These are phyloP conservation scores for Colletotrichum filicis DNA, from an alignment of 2,329 filamentous ascomycete genomes.

Conservation along the genomic window DNA sequence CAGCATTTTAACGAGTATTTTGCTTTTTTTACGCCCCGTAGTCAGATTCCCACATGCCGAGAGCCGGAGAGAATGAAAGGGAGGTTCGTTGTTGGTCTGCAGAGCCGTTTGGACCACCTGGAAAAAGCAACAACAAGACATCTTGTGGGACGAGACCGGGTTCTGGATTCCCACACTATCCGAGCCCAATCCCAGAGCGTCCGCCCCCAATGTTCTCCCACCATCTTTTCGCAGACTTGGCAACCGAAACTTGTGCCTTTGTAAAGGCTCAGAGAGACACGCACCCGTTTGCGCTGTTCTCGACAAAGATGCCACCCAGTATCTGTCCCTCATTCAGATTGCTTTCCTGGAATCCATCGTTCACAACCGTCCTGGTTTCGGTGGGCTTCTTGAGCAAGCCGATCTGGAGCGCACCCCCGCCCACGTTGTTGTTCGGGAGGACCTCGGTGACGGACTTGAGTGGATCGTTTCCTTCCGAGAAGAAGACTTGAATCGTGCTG, in stretches of 20 bases:
- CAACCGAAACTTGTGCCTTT: not conserved
- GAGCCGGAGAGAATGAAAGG: not conserved
- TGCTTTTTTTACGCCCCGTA: not conserved
- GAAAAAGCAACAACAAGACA: not conserved
- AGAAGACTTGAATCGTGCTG: constrained; percentile 67
- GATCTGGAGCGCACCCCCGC: constrained; percentile 70
- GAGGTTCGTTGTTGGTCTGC: not conserved
- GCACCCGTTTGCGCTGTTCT: constrained; percentile 51
- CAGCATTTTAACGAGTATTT: not conserved
- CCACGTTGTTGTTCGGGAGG: constrained; percentile 61
- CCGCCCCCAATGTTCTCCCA: not conserved
- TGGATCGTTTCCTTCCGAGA: constrained; percentile 58
- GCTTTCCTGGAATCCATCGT: constrained; percentile 58
- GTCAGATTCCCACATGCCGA: not conserved
- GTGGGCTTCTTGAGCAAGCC: constrained; percentile 71
- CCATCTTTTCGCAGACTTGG: not conserved
- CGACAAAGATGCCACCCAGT: constrained; percentile 63
- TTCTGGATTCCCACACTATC: not conserved
- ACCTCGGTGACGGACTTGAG: constrained; percentile 59
- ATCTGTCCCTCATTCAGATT: constrained; percentile 63
- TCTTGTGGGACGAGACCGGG: not conserved
- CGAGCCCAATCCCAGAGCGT: not conserved
- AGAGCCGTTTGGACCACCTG: not conserved
- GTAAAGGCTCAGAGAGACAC: constrained; percentile 1
- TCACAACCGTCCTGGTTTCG: constrained; percentile 53